phyloP scores from a whole-genome alignment of 2,329 filamentous ascomycete genomes.

The Metarhizium robertsii region DNA sequence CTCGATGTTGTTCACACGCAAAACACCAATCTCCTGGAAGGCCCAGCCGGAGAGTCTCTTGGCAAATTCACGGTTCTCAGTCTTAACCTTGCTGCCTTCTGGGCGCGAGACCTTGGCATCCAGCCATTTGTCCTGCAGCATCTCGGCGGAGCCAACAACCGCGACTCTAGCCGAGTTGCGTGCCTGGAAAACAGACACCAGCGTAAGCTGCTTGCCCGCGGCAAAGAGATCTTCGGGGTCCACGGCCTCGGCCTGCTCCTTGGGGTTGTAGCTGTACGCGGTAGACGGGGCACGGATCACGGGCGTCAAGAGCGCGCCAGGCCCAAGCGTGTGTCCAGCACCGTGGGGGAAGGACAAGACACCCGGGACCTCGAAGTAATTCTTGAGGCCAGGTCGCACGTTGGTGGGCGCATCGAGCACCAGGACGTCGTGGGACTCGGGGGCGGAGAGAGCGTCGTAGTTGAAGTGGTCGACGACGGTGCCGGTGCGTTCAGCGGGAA shows the following conservation, averaged over 20 bases:
- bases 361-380: slow-evolving; percentile 57
- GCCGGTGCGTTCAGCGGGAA: slow-evolving; percentile 78
- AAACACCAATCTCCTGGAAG: slow-evolving; percentile 86
- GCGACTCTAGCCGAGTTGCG: slow-evolving; percentile 88
- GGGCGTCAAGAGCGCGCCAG: slow-evolving; percentile 67
- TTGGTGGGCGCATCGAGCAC: slow-evolving; percentile 61
- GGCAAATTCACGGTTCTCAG: slow-evolving; percentile 77
- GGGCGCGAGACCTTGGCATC: slow-evolving; percentile 64
- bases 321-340: slow-evolving; percentile 73
- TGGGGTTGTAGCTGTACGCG: slow-evolving; percentile 89
- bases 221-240: slow-evolving; percentile 71
- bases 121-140: slow-evolving; percentile 85
- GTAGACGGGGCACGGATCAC: slow-evolving; percentile 75
- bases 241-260: slow-evolving; percentile 64
- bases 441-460: slow-evolving; percentile 68
- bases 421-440: slow-evolving; percentile 82
- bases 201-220: slow-evolving; percentile 69
- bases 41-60: slow-evolving; percentile 86
- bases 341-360: slow-evolving; percentile 74
- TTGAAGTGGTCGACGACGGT: slow-evolving; percentile 93
- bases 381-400: slow-evolving; percentile 59
- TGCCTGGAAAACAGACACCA: slow-evolving; percentile 82
- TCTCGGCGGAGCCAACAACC: slow-evolving; percentile 76
- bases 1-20: slow-evolving; percentile 74
- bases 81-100: slow-evolving; percentile 43